These are phyloP conservation scores for Rhododendron vialii DNA, from an alignment of 148 eudicot species.

Conservation along the genomic window DNA sequence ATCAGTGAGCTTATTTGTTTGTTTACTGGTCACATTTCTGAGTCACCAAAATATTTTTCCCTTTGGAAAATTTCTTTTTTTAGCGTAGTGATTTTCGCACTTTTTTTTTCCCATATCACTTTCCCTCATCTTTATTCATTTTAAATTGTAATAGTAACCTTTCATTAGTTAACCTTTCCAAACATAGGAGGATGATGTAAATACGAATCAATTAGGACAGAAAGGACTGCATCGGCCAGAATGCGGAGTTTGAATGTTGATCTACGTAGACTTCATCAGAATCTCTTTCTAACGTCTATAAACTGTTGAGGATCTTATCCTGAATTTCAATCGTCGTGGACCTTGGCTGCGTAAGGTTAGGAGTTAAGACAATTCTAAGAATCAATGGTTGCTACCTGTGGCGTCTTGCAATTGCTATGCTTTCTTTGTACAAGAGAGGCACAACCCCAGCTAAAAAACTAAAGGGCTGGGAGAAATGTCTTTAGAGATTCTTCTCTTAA, in stretches of 20 bases:
- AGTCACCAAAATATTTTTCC: background rate
- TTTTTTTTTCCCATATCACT: background rate
- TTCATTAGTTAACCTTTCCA: background rate
- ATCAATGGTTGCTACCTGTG: background rate
- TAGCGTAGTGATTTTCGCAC: too few relatives aligned
- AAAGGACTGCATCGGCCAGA: background rate
- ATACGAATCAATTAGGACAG: background rate
- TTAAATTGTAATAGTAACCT: background rate
- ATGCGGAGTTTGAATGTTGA: background rate
- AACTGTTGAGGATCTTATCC: background rate
- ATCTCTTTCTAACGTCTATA: background rate
- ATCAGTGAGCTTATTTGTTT: background rate
- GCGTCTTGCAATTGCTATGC: background rate
- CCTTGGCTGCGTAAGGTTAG: background rate
- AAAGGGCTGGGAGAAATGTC: background rate
- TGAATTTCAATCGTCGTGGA: background rate
- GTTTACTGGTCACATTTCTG: background rate
- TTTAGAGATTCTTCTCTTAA: background rate
- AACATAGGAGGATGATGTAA: background rate
- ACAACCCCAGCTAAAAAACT: background rate
- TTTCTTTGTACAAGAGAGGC: background rate
- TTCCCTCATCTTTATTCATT: background rate
- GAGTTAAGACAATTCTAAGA: background rate
- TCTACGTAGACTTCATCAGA: background rate
- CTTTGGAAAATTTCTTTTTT: background rate